Conservation (phyloP, 345 rosid genomes). For the Bretschneidera sinensis region DNA sequence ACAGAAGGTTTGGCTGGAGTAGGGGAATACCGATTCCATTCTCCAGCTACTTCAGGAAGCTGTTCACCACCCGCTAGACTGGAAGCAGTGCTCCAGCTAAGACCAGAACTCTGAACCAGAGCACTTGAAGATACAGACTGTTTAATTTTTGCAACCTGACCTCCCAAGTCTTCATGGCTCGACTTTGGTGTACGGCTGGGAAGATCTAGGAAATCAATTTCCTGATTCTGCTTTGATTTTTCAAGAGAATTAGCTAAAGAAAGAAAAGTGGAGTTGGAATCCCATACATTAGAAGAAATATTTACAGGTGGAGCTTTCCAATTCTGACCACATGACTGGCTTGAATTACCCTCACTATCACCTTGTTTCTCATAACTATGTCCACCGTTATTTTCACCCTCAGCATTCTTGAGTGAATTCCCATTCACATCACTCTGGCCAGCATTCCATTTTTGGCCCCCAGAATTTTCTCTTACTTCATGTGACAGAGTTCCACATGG, state of each 20-base stretch:
- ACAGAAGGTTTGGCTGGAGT: slow-evolving; percentile 32
- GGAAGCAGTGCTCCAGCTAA: slow-evolving; percentile 67
- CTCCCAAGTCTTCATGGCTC: slow-evolving; percentile 39
- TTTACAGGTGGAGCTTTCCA: slow-evolving; percentile 29
- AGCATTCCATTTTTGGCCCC: slow-evolving; percentile 31
- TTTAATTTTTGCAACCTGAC: slow-evolving; percentile 38
- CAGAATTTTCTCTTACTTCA: slow-evolving; percentile 25
- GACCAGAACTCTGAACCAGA: slow-evolving; percentile 56
- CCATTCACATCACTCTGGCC: slow-evolving; percentile 17
- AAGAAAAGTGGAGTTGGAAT: slow-evolving; percentile 29
- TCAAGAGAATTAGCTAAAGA: slow-evolving; percentile 39
- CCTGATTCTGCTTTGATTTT: slow-evolving; percentile 37
- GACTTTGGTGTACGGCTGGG: slow-evolving; percentile 46
- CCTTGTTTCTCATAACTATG: slow-evolving; percentile 26
- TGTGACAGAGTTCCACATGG: slow-evolving; percentile 19
- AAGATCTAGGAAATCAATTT: slow-evolving; percentile 43
- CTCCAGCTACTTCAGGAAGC: slow-evolving; percentile 51
- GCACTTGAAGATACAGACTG: slow-evolving; percentile 44
- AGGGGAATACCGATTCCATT: slow-evolving; percentile 46
- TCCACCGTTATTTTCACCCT: slow-evolving; percentile 18
- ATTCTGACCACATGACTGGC: slow-evolving; percentile 38
- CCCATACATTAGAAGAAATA: slow-evolving; percentile 28
- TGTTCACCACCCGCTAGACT: slow-evolving; percentile 56
- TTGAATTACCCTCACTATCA: slow-evolving; percentile 36
- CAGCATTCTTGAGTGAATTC: slow-evolving; percentile 15